phyloP scores from a whole-genome alignment of 495 filamentous ascomycete genomes.

The Hypoxylon intermedium region DNA sequence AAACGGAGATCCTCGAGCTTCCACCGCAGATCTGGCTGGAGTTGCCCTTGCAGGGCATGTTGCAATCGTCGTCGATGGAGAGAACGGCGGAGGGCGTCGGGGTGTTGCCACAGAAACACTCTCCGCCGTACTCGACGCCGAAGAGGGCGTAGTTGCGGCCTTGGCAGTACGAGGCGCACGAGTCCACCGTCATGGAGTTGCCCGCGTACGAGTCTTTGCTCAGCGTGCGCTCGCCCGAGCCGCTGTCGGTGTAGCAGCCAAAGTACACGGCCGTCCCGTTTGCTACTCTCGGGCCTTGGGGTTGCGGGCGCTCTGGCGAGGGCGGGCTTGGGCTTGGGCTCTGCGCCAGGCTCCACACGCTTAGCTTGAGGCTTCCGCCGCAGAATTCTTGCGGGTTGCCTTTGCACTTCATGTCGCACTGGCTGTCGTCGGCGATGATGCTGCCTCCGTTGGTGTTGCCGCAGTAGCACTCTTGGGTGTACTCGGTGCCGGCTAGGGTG shows the following conservation, averaged over 20 bases:
- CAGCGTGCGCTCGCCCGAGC: conserved; percentile 10
- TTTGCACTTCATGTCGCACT: conserved; percentile 50
- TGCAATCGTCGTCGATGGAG: conserved; percentile 33
- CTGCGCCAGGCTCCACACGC: conserved; percentile 29
- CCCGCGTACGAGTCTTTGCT: conserved; percentile 11
- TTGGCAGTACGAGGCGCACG: conserved; percentile 33
- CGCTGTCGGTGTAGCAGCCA: conserved; percentile 23
- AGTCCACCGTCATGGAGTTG: conserved; percentile 34
- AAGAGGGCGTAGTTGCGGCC: conserved; percentile 32
- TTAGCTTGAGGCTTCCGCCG: conserved; percentile 45
- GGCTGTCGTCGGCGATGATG: conserved; percentile 35
- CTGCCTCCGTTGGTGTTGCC: conserved; percentile 35
- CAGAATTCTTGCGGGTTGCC: conserved; percentile 51
- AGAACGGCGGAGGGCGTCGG: conserved; percentile 4
- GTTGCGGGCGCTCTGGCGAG: neutral
- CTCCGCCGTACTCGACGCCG: conserved; percentile 39
- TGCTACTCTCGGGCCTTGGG: conserved; percentile 1
- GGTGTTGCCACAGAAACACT: conserved; percentile 46
- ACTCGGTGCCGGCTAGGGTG: conserved; percentile 51
- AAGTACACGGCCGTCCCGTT: conserved; percentile 16
- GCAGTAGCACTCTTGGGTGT: conserved; percentile 52
- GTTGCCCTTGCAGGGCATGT: conserved; percentile 48
- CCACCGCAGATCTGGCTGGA: conserved; percentile 34
- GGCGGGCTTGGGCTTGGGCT: neutral
- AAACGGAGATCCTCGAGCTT: conserved; percentile 18